Conservation (phyloP, 106 monocot genomes). For the Cymbidium sinense region DNA sequence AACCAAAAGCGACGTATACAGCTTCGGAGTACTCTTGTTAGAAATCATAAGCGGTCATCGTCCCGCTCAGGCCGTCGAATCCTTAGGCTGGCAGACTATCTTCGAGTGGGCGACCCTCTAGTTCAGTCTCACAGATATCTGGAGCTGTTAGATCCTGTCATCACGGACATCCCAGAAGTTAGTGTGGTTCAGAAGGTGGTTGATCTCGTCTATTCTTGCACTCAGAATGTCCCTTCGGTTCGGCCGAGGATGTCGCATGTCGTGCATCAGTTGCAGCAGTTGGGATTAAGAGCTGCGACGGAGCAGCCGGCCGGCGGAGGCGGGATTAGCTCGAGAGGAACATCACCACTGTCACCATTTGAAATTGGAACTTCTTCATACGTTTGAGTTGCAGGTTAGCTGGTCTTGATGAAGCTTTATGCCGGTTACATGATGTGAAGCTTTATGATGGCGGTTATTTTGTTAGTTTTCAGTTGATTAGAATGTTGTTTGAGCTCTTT, state of each 20-base stretch:
- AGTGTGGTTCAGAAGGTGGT: slow-evolving; percentile 83
- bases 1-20: slow-evolving; percentile 95
- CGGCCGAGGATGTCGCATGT: slow-evolving; percentile 98
- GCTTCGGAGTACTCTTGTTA: slow-evolving; percentile 86
- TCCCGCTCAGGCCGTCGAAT: slow-evolving; percentile 66
- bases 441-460: too few relatives aligned
- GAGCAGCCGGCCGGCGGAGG: slow-evolving; percentile 50
- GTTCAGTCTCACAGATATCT: slow-evolving; percentile 79
- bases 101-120: slow-evolving; percentile 98
- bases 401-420: too few relatives aligned
- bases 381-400: too few relatives aligned
- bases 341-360: slow-evolving; percentile 34
- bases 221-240: slow-evolving; percentile 96
- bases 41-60: slow-evolving; percentile 81
- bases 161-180: slow-evolving; percentile 61
- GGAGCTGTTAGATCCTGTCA: slow-evolving; percentile 83
- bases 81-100: slow-evolving; percentile 84
- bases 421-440: too few relatives aligned
- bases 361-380: neutral
- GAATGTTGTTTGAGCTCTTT: too few relatives aligned
- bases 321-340: slow-evolving; percentile 40
- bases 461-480: too few relatives aligned
- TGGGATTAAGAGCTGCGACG: slow-evolving; percentile 38
- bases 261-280: slow-evolving; percentile 88
- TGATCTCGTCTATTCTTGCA: slow-evolving; percentile 91